Evolutionary conservation across 1,284 basidiomycete genomes (phyloP), one percentile per base, ranked within the genome.

Genomic region (Cryptococcus wingfieldii): DNA sequence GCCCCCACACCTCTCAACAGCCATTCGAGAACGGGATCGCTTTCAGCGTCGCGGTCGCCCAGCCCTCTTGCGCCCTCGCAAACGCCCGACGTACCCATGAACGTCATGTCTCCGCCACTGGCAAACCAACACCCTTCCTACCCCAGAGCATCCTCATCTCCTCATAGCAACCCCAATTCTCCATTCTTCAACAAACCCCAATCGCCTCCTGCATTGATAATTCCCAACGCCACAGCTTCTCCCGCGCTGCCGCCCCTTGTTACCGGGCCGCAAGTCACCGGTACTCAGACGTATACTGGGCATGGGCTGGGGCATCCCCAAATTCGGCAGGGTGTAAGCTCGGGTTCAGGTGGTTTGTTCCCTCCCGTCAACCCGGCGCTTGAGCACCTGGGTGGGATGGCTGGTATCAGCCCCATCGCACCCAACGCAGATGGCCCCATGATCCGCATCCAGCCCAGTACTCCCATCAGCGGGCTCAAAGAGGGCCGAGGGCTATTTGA

Each of bases 381-480:
- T n/a, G 67, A 69, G 46, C 67, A 67, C 43, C 41, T 74, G 39
- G 69, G 71, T 0, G 74, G 74, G 23, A 76, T 76, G 72, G 70
- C 69, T 16, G 74, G 74, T 7, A 73, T 76, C 59, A 72, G 70
- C 50, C 74, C 74, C 5, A 74, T 76, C 38, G 72, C 63, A 5
- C 68, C 72, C 8, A 73, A 64, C 53, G 70, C 70, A 2, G 76
- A 75, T 51, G 75, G 75, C 3, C 77, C 76, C 6, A 73, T 73
- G 67, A 78, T 78, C 60, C 73, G 68, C 50, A 71, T 78, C n/a
- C 75, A 77, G 51, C 77, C 77, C 1, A 76, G 73, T 52, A 78
- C 77, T 10, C 77, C 77, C 1, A 77, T 76, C 46, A 74, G 71
- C 43, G 76, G 72, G 8, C 47, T 76, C 47, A 72, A 70, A 46